Base-by-base conservation (phyloP, 768 basidiomycete species). In the Tylopilus felleus region DNA sequence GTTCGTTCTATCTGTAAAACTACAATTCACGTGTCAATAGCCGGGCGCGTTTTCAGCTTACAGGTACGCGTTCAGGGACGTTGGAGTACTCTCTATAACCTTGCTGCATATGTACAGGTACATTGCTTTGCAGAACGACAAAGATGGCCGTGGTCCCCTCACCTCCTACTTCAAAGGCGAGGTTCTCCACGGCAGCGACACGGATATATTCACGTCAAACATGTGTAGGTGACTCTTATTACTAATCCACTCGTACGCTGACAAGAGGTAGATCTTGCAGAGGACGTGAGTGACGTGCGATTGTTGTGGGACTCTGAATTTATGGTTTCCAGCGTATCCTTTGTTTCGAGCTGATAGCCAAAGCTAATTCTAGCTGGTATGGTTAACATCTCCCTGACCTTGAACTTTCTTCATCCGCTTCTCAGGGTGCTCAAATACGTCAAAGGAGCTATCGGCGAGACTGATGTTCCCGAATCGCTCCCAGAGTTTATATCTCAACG, bases 111-210 rank as follows among this genome's bases (percentile, higher is more conserved):
- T 36, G 8, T 41, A 28, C 56, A 83, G 86, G 46, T 90, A 93
- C 67, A 93, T 94, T 62, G 94, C 93, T 0, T 68, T 98, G 53
- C 88, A 90, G 68, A 97, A 98, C 61, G 82, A 94, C 63, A 81
- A 82, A 58, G 73, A 76, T 19, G 95, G 94, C 0, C 75, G 80
- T 22, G 96, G 96, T 0, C 96, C 96, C 6, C 74, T 98, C 5
- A 90, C 93, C 14, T 94, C 95, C 16, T 99, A 99, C 69, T 99
- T 99, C 78, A 90, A 98, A 67, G 97, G 97, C 9, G 97, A 99
- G 68, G 79, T 88, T 21, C 71, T 92, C 23, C 85, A 88, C 60
- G 91, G 90, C 10, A 80, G 84, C 27, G 88, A 91, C 65, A 89
- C 91, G 0, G 92, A 94, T 65, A 93, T 96, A 42, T 94, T 94